These are phyloP conservation scores for Trichoderma sp. DNA, from an alignment of 2,329 filamentous ascomycete species.

Conservation along the genomic window DNA sequence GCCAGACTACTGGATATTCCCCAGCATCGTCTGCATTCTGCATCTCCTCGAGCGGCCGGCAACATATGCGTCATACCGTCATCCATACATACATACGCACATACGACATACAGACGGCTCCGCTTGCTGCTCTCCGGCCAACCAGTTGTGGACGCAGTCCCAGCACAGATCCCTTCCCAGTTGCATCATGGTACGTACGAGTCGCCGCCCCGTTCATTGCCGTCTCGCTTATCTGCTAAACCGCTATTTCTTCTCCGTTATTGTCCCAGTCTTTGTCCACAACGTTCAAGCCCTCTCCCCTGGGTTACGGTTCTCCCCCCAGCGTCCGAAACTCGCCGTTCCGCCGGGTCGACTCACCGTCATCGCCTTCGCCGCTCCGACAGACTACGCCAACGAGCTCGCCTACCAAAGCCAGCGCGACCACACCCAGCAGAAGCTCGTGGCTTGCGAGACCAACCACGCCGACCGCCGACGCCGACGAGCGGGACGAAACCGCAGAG, in stretches of 20 bases:
- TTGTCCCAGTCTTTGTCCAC: constrained; percentile 54
- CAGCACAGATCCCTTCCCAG: constrained; percentile 25
- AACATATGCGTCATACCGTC: neutral
- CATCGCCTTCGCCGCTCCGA: constrained; percentile 66
- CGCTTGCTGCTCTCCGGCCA: constrained; percentile 32
- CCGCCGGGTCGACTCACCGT: constrained; percentile 62
- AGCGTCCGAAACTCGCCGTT: constrained; percentile 63
- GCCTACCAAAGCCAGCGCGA: constrained; percentile 51
- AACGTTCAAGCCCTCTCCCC: constrained; percentile 70
- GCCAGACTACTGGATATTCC: constrained; percentile 1
- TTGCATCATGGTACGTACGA: constrained; percentile 38
- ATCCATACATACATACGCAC: neutral
- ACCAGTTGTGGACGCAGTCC: constrained; percentile 26
- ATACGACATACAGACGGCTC: neutral
- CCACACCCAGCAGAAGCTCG: constrained; percentile 33
- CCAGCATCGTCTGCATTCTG: constrained; percentile 8
- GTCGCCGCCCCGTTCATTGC: constrained; percentile 28
- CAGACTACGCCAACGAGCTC: constrained; percentile 66
- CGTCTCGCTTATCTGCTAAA: constrained; percentile 30
- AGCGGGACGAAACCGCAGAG: constrained; percentile 44
- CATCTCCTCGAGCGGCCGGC: constrained; percentile 1
- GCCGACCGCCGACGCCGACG: constrained; percentile 42
- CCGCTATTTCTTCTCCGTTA: constrained; percentile 23
- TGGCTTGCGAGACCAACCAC: constrained; percentile 47
- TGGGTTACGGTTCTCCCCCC: constrained; percentile 68